Conservation (phyloP, 768 basidiomycete genomes). For the Kwoniella mangroviensis region DNA sequence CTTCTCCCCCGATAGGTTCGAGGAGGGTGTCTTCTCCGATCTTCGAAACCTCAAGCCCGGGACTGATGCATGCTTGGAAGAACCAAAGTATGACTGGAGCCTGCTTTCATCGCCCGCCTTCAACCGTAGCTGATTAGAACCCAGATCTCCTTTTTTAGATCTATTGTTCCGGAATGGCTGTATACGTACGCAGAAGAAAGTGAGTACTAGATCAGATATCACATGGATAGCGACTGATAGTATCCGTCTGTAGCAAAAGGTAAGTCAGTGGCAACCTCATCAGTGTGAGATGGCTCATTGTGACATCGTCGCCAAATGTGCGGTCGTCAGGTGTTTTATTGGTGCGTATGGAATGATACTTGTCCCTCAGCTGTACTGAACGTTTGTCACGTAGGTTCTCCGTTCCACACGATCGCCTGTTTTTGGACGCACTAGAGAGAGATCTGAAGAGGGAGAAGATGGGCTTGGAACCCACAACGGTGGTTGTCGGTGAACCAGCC, state of each 20-base stretch:
- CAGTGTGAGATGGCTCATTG: background rate
- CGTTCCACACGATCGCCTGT: constrained; percentile 93
- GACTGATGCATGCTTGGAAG: constrained; percentile 86
- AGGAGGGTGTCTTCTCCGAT: constrained; percentile 94
- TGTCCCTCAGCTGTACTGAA: background rate
- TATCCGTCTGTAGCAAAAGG: constrained; percentile 44
- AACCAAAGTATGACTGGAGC: constrained; percentile 69
- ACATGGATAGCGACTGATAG: background rate
- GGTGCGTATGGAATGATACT: constrained; percentile 63
- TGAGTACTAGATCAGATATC: constrained; percentile 6
- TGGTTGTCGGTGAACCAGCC: constrained; percentile 76
- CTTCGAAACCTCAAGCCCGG: constrained; percentile 92
- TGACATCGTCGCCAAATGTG: too few relatives aligned
- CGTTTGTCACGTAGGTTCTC: constrained; percentile 72
- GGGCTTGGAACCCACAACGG: constrained; percentile 83
- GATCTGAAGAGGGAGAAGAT: constrained; percentile 95
- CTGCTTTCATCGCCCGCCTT: too few relatives aligned
- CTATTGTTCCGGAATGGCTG: constrained; percentile 94
- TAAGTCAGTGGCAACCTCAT: constrained; percentile 9
- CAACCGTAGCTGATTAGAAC: too few relatives aligned
- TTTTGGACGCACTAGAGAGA: constrained; percentile 93
- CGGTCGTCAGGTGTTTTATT: constrained; percentile 83
- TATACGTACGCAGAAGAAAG: constrained; percentile 97
- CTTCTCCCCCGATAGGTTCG: constrained; percentile 49
- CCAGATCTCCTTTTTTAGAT: constrained; percentile 86